Evolutionary conservation across 78 protist species (phyloP).

Genomic region (Monosiga brevicollis): DNA sequence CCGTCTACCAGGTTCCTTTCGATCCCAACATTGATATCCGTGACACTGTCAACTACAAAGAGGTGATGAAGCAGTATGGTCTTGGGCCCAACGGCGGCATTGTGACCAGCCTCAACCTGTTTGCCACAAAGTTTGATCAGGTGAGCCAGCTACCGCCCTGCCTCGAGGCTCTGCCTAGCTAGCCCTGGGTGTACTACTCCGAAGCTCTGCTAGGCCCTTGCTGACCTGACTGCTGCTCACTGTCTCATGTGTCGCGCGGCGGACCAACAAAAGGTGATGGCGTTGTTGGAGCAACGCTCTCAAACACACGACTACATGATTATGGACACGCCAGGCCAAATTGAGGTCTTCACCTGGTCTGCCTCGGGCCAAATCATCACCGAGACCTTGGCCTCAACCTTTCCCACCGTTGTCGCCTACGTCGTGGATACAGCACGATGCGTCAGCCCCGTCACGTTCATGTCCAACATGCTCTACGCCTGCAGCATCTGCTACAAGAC

Average conservation of each 20-base stretch:
- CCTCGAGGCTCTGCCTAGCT: too few species aligned
- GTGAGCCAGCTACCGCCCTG: too few species aligned
- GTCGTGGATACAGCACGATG: constrained; percentile 90
- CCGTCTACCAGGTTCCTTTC: constrained; percentile 67
- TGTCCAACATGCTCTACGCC: constrained; percentile 96
- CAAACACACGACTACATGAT: constrained; percentile 30
- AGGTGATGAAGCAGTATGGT: constrained; percentile 88
- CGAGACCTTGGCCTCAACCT: constrained; percentile 73
- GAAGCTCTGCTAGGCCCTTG: too few species aligned
- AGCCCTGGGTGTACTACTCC: too few species aligned
- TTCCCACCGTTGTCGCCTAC: constrained; percentile 84
- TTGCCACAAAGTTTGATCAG: constrained; percentile 85
- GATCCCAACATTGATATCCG: constrained; percentile 93
- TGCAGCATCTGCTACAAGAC: constrained; percentile 85
- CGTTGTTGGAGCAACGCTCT: neutral
- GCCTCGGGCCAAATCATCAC: constrained; percentile 90
- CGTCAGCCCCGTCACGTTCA: constrained; percentile 84
- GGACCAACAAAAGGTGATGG: too few species aligned
- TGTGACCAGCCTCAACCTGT: constrained; percentile 90
- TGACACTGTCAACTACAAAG: constrained; percentile 93
- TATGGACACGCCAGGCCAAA: constrained; percentile 96
- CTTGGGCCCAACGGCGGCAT: constrained; percentile 99
- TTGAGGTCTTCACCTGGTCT: constrained; percentile 97
- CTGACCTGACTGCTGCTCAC: too few species aligned
- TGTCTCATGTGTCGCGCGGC: too few species aligned